phyloP scores from a whole-genome alignment of 352 stramenopile genomes.

The Pythium dissimile region DNA sequence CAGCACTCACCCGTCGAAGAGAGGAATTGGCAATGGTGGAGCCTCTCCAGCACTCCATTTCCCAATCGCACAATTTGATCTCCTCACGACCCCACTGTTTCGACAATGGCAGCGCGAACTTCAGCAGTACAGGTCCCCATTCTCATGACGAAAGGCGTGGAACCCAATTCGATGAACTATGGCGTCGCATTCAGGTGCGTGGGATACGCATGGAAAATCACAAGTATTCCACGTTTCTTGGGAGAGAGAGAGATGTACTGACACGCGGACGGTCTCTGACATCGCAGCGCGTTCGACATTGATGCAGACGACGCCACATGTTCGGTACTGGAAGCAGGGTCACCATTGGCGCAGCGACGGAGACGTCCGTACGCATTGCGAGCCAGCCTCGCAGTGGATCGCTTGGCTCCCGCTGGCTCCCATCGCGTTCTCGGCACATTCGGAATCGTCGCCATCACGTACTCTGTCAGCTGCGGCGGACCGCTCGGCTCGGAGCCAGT shows the following conservation, averaged over 20 bases:
- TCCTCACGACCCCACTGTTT: too few relatives aligned
- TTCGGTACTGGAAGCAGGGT: neutral
- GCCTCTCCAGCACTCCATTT: too few relatives aligned
- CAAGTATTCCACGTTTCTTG: neutral
- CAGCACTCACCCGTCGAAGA: neutral
- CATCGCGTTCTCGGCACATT: slow-evolving; percentile 25
- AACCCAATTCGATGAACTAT: neutral
- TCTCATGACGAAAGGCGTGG: neutral
- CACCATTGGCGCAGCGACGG: slow-evolving; percentile 3
- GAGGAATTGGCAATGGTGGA: too few relatives aligned
- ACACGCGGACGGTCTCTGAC: neutral
- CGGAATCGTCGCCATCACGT: slow-evolving; percentile 28
- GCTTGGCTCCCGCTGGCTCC: neutral
- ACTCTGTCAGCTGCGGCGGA: slow-evolving; percentile 26
- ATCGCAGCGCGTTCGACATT: neutral
- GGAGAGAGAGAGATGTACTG: too few relatives aligned
- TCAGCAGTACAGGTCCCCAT: too few relatives aligned
- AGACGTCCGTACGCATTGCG: neutral
- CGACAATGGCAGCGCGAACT: too few relatives aligned
- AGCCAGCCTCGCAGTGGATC: neutral
- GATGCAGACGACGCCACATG: neutral
- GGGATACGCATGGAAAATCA: neutral
- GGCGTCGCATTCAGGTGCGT: slow-evolving; percentile 12
- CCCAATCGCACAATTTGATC: neutral
- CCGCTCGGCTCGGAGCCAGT: slow-evolving; percentile 25